phyloP scores from a whole-genome alignment of 1,284 basidiomycete species.

The Kwoniella shivajii region DNA sequence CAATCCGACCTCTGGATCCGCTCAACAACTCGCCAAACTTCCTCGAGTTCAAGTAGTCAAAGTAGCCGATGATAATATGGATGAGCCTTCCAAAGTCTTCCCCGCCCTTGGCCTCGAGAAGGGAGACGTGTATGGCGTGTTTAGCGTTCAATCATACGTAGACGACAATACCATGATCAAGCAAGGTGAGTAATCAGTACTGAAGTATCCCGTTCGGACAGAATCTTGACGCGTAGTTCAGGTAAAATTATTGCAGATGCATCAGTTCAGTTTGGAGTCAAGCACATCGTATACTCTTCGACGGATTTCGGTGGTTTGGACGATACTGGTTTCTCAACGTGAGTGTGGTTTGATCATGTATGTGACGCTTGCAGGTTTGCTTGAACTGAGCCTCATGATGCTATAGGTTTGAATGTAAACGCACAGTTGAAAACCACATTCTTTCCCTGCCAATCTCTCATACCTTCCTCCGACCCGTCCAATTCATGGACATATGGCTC shows the following conservation, averaged over 20 bases:
- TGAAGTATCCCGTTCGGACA: not conserved
- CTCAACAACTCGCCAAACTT: constrained; percentile 17
- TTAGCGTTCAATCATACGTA: constrained; percentile 32
- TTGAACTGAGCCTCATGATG: not conserved
- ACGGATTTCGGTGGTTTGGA: constrained; percentile 24
- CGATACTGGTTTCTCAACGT: constrained; percentile 22
- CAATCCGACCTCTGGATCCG: constrained; percentile 15
- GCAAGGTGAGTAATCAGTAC: constrained; percentile 34
- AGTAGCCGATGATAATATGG: constrained; percentile 23
- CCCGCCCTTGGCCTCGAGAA: constrained; percentile 13
- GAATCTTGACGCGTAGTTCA: constrained; percentile 2
- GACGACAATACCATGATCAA: constrained; percentile 17
- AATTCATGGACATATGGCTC: constrained; percentile 31
- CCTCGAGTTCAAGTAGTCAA: constrained; percentile 27
- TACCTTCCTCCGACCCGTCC: constrained; percentile 27
- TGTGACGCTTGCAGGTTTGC: constrained; percentile 7
- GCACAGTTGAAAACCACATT: constrained; percentile 32
- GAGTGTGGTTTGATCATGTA: constrained; percentile 4
- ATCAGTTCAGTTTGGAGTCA: constrained; percentile 48
- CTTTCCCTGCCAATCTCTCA: constrained; percentile 8
- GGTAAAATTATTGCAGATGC: constrained; percentile 55
- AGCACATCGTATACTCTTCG: constrained; percentile 54
- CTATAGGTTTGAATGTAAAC: constrained; percentile 28
- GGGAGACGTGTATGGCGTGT: constrained; percentile 32
- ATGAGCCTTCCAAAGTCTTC: constrained; percentile 27